These are phyloP conservation scores for Aspergillus carbonarius DNA, from an alignment of 2,329 filamentous ascomycete genomes.

Conservation along the genomic window DNA sequence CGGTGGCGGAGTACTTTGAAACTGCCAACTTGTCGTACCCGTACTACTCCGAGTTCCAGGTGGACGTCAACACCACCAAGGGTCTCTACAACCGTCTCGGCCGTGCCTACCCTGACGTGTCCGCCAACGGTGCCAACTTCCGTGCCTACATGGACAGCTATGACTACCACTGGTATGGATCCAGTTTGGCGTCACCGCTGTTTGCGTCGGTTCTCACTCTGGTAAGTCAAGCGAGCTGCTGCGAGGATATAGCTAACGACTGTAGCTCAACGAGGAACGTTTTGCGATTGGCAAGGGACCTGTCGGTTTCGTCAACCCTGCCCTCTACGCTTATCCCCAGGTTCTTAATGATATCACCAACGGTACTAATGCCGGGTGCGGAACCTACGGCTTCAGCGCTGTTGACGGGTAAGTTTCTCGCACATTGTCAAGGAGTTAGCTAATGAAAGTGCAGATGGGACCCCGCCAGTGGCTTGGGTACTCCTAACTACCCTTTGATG, in stretches of 20 bases:
- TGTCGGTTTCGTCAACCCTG: slow-evolving; percentile 55
- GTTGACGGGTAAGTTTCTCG: slow-evolving; percentile 19
- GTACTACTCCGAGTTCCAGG: slow-evolving; percentile 34
- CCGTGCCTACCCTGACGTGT: slow-evolving; percentile 52
- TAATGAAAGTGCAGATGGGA: slow-evolving; percentile 24
- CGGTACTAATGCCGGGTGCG: slow-evolving; percentile 33
- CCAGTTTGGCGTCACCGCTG: slow-evolving; percentile 30
- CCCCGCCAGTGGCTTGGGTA: slow-evolving; percentile 33
- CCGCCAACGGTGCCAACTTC: slow-evolving; percentile 44
- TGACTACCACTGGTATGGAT: slow-evolving; percentile 25
- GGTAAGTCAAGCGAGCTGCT: slow-evolving; percentile 17
- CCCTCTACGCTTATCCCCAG: slow-evolving; percentile 37
- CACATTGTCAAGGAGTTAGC: neutral
- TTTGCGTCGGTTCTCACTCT: slow-evolving; percentile 32
- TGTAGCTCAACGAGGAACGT: slow-evolving; percentile 50
- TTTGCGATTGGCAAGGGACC: slow-evolving; percentile 47
- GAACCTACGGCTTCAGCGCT: slow-evolving; percentile 28
- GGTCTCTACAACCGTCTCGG: slow-evolving; percentile 48
- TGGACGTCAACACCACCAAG: slow-evolving; percentile 35
- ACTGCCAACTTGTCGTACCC: slow-evolving; percentile 29
- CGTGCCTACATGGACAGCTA: slow-evolving; percentile 20
- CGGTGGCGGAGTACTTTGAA: slow-evolving; percentile 45
- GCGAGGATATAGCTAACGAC: neutral
- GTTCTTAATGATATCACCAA: slow-evolving; percentile 46
- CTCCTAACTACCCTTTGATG: slow-evolving; percentile 32